phyloP scores from a whole-genome alignment of 2,329 filamentous ascomycete species.

The Aspergillus ochraceoroseus region DNA sequence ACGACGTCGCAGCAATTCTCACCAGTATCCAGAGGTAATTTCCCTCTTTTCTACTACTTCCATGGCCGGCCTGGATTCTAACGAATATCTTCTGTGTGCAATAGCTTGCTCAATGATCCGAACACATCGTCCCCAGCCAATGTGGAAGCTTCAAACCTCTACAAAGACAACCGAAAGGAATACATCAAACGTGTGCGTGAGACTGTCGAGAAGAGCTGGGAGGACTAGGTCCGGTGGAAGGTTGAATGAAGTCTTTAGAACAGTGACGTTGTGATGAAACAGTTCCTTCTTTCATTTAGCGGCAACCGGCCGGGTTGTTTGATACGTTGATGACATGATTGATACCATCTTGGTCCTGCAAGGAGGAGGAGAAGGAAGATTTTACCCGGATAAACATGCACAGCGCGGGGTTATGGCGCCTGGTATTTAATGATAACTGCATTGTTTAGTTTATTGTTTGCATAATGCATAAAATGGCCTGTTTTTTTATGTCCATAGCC shows the following conservation, averaged over 20 bases:
- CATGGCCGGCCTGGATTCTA: background rate
- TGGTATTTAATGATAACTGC: conserved; percentile 29
- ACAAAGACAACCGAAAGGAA: conserved; percentile 96
- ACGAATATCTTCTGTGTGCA: conserved; percentile 3
- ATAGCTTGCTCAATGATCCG: conserved; percentile 88
- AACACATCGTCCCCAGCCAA: conserved; percentile 98
- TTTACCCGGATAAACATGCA: conserved; percentile 32
- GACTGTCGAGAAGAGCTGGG: conserved; percentile 99
- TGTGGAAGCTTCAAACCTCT: conserved; percentile 94
- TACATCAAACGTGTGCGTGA: conserved; percentile 93
- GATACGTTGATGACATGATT: conserved; percentile 12
- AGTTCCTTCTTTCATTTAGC: conserved; percentile 10
- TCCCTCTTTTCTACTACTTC: background rate
- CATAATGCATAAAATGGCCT: conserved; percentile 19
- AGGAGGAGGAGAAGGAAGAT: conserved; percentile 14
- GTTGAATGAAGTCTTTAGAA: background rate
- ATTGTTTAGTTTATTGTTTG: conserved; percentile 18
- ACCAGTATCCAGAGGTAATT: conserved; percentile 92
- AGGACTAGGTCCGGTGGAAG: conserved; percentile 57
- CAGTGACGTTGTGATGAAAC: conserved; percentile 9
- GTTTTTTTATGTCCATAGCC: conserved; percentile 3
- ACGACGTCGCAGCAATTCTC: conserved; percentile 93
- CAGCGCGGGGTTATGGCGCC: conserved; percentile 44
- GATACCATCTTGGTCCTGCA: conserved; percentile 15
- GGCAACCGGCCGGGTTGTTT: conserved; percentile 7